These are phyloP conservation scores for Rhododendron mucronatum DNA, from an alignment of 148 eudicot species.

Conservation along the genomic window DNA sequence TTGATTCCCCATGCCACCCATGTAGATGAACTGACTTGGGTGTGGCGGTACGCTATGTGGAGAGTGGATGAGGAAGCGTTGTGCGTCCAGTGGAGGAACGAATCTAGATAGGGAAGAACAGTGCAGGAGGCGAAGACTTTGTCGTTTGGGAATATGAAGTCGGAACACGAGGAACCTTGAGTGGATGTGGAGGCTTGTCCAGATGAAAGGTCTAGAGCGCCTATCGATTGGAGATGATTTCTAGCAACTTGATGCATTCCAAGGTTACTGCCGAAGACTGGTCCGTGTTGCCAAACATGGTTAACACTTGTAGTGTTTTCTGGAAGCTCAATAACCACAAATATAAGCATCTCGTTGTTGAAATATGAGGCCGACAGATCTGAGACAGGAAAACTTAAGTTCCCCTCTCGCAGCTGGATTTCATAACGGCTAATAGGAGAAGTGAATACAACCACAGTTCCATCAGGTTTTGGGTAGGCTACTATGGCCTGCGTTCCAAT, in stretches of 20 bases:
- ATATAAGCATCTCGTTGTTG: not conserved
- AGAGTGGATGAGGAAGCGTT: slow-evolving; percentile 18
- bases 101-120: slow-evolving; percentile 9
- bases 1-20: slow-evolving; percentile 22
- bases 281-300: slow-evolving; percentile 20
- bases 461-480: not conserved
- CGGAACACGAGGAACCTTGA: slow-evolving; percentile 1
- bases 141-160: slow-evolving; percentile 11
- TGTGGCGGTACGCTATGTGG: slow-evolving; percentile 21
- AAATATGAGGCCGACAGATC: not conserved
- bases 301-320: not conserved
- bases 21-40: not conserved
- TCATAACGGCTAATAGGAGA: not conserved
- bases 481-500: not conserved
- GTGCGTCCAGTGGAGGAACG: slow-evolving; percentile 29
- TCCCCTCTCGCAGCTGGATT: not conserved
- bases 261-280: not conserved
- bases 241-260: slow-evolving; percentile 1
- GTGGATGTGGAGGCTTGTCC: not conserved
- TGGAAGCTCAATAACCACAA: not conserved
- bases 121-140: slow-evolving; percentile 16
- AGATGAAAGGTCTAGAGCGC: not conserved
- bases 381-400: not conserved
- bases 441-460: not conserved
- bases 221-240: slow-evolving; percentile 1